Conservation (phyloP, 2,329 filamentous ascomycete genomes). For the Rasamsonia emersonii region DNA sequence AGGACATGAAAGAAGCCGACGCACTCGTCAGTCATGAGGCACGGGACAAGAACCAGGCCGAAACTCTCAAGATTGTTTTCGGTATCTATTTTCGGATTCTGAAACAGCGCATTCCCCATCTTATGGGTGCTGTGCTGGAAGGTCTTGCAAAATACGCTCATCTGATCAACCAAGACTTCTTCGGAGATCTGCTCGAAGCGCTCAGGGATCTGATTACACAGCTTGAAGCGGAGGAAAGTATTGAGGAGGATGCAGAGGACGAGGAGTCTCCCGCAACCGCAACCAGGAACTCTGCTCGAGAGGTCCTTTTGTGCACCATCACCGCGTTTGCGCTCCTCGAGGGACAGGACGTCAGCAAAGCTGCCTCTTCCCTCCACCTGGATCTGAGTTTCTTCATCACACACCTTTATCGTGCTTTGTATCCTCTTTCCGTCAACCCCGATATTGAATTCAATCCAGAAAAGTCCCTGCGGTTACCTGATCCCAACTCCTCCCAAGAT, state of each 20-base stretch:
- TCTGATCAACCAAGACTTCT: slow-evolving; percentile 98
- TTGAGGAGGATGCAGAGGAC: slow-evolving; percentile 42
- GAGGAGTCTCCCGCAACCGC: slow-evolving; percentile 36
- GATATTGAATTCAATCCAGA: slow-evolving; percentile 73
- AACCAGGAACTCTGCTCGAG: slow-evolving; percentile 67
- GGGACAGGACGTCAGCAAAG: slow-evolving; percentile 84
- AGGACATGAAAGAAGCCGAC: slow-evolving; percentile 88
- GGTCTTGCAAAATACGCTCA: slow-evolving; percentile 89
- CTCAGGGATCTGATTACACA: slow-evolving; percentile 84
- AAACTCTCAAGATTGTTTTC: slow-evolving; percentile 93
- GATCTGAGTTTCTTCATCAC: slow-evolving; percentile 94
- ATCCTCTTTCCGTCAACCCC: slow-evolving; percentile 68
- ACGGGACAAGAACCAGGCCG: slow-evolving; percentile 84
- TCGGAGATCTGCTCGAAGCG: slow-evolving; percentile 89
- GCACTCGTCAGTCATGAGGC: slow-evolving; percentile 88
- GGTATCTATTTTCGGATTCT: slow-evolving; percentile 90
- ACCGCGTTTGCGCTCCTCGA: slow-evolving; percentile 95
- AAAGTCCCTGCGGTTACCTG: slow-evolving; percentile 62
- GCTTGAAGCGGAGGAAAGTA: slow-evolving; percentile 44
- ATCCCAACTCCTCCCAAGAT: slow-evolving; percentile 48
- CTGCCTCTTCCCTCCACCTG: slow-evolving; percentile 70
- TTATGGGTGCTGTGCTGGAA: slow-evolving; percentile 97
- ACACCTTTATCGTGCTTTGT: slow-evolving; percentile 80
- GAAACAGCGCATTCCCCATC: slow-evolving; percentile 67
- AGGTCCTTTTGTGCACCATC: slow-evolving; percentile 86